Percentiles rank a stretch among this genome's conserved stretches.
Conservation (phyloP, 2,329 filamentous ascomycete genomes). For the Gaeumannomyces tritici region DNA sequence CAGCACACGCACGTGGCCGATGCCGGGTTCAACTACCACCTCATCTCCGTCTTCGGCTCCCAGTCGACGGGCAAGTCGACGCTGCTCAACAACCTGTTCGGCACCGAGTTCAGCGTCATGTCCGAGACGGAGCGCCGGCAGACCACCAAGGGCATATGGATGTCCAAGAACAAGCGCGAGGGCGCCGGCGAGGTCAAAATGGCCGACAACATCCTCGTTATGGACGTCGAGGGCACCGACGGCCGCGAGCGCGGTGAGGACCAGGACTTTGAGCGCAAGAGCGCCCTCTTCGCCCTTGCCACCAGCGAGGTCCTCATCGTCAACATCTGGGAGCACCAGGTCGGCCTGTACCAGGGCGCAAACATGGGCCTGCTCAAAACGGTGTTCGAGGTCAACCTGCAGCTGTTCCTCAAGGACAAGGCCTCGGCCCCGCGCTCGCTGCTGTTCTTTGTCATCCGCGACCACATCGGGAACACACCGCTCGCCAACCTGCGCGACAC, state of each 20-base stretch:
- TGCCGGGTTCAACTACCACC: conserved; percentile 96
- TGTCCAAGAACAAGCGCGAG: conserved; percentile 86
- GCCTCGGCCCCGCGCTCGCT: conserved; percentile 86
- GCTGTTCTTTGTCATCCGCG: conserved; percentile 96
- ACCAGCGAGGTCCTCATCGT: conserved; percentile 97
- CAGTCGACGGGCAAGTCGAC: conserved; percentile 99
- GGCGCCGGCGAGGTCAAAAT: conserved; percentile 49
- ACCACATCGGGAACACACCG: conserved; percentile 88
- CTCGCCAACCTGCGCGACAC: conserved; percentile 85
- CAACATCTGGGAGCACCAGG: conserved; percentile 99
- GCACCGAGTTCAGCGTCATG: conserved; percentile 96
- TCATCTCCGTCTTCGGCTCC: conserved; percentile 97
- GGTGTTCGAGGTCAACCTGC: conserved; percentile 96
- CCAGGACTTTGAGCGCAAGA: conserved; percentile 98
- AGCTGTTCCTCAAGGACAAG: conserved; percentile 92
- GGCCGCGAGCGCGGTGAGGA: conserved; percentile 94
- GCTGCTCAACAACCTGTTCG: conserved; percentile 89
- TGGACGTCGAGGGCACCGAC: conserved; percentile 98
- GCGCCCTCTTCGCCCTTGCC: conserved; percentile 89
- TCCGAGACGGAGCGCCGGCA: conserved; percentile 87
- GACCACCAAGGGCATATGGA: conserved; percentile 99
- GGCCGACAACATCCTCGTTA: conserved; percentile 97
- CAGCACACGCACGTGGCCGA: conserved; percentile 69
- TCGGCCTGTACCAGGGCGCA: conserved; percentile 93
- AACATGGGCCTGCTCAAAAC: conserved; percentile 99